A percentile compares a stretch with the other conserved stretches of the same genome.
Evolutionary conservation across 1,284 basidiomycete species (phyloP).

Genomic region (Pholiota adiposa): DNA sequence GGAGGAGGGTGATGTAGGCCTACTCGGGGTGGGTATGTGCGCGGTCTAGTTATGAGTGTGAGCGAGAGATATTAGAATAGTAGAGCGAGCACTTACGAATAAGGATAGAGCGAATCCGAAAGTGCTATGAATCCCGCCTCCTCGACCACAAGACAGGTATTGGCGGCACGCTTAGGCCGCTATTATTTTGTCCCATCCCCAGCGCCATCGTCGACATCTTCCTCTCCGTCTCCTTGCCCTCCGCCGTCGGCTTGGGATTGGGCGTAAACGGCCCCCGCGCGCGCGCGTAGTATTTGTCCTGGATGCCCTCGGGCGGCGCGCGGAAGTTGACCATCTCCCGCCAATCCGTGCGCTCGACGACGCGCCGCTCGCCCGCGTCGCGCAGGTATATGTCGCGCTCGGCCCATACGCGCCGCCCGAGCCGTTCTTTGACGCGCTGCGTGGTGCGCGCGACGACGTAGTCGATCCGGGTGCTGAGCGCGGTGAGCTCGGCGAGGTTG

Average conservation of each 20-base stretch:
- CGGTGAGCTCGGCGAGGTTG: constrained; percentile 53
- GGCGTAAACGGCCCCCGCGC: background rate
- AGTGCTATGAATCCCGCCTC: background rate
- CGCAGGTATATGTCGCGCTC: constrained; percentile 57
- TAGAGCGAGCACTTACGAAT: too few species aligned
- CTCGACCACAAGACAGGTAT: background rate
- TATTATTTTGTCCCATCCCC: background rate
- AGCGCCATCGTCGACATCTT: background rate
- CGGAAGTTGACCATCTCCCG: constrained; percentile 36
- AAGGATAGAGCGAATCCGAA: too few species aligned
- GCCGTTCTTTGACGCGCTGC: constrained; percentile 66
- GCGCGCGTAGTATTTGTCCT: background rate
- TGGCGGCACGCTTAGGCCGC: background rate
- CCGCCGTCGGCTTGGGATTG: background rate
- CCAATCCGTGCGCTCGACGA: constrained; percentile 29
- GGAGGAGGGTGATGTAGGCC: too few species aligned
- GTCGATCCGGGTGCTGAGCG: constrained; percentile 45
- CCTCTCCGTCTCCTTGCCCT: background rate
- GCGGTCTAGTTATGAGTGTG: too few species aligned
- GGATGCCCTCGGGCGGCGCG: constrained; percentile 11
- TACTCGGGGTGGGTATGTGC: too few species aligned
- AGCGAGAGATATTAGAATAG: too few species aligned
- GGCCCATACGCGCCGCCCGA: constrained; percentile 72
- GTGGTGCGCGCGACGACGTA: constrained; percentile 51
- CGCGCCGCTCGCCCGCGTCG: background rate